Evolutionary conservation across 176 grass and related monocot species (phyloP), one percentile per base, ranked within the genome.

Genomic region (Phyllostachys edulis): DNA sequence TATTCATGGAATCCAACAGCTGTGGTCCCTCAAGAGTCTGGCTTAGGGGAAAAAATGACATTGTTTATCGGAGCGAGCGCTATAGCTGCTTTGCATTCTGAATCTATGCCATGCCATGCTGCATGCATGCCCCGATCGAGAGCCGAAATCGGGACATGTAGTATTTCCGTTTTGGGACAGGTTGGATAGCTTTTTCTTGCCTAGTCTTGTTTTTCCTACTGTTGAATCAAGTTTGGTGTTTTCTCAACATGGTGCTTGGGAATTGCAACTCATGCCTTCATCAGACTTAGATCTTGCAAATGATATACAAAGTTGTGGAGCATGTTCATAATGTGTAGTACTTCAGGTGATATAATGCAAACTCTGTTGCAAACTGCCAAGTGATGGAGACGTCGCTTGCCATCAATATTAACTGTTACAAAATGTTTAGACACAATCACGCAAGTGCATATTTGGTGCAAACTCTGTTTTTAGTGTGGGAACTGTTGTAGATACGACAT

Each of bases 101-200:
- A 69, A 41, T 56, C 34, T 1, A 27, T 41, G 79, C 7, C 38
- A 27, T 18, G 64, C 16, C 11, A 29, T 13, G 50, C 39, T 62
- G 24, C 52, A 61, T 60, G 69, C 61, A 6, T 63, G 61, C 44
- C 68, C 55, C 5, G 32, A 34, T 34, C 32, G 46, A 23, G 16
- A 34, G 46, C 71, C 47, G 71, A 21, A 74, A 20, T 18, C 16
- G 47, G 27, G 29, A 17, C 71, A 52, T 32, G 27, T 74, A 34
- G 27, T 61, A 24, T 83, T 72, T 73, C 80, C 60, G 55, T 73
- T 82, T 82, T 17, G 26, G 40, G 80, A 63, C 54, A 63, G 17
- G 40, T 37, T 49, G 26, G 27, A 71, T 50, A 46, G 79, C 16
- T 11, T 68, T 15, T 54, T 44, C n/a, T 9, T 32, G 14, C 2